Conservation (phyloP, 768 basidiomycete genomes). For the Lactarius psammicola region DNA sequence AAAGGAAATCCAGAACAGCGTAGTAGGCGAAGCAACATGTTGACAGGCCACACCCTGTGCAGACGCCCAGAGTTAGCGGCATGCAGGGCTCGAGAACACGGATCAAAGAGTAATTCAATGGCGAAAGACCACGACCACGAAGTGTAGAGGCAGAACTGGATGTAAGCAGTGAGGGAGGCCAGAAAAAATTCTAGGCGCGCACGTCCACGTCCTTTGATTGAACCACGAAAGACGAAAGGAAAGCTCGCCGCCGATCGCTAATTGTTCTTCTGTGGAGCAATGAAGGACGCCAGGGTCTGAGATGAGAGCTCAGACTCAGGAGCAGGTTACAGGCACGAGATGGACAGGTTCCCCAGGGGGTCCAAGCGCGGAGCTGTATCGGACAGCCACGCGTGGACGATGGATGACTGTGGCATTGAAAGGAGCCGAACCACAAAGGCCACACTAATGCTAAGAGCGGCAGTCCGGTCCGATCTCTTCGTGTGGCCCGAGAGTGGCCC, state of each 20-base stretch:
- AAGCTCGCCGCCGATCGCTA: neutral
- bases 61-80: neutral
- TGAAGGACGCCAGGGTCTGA: neutral
- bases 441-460: neutral
- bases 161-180: neutral
- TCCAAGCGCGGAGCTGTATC: neutral
- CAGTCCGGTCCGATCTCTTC: neutral
- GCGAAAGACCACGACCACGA: neutral
- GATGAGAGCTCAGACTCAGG: neutral
- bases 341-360: neutral
- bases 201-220: neutral
- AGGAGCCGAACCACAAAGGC: neutral
- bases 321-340: neutral
- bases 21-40: neutral
- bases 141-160: neutral
- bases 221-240: neutral
- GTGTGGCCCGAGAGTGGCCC: too few species aligned
- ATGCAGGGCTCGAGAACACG: neutral
- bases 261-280: neutral
- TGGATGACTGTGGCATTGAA: neutral
- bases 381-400: neutral
- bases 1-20: neutral
- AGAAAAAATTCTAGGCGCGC: neutral
- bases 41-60: neutral
- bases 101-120: neutral